Evolutionary conservation across 768 basidiomycete species (phyloP).

Genomic region (Boletus fagicola): DNA sequence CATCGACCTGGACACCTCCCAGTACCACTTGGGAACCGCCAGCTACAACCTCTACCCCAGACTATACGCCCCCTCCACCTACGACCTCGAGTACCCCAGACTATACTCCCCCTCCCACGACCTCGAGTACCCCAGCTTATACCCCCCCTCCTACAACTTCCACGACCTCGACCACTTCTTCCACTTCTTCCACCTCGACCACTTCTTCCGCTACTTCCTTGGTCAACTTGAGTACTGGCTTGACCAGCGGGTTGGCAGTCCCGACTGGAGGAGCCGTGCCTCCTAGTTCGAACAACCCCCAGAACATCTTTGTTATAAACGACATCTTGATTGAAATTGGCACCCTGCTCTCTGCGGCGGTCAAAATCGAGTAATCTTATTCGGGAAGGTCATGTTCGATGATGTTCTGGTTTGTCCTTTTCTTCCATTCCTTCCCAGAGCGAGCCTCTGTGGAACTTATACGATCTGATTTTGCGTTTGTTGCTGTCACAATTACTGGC

Average conservation of each 20-base stretch:
- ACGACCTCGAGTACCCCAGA: constrained; percentile 16
- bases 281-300: constrained; percentile 30
- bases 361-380: not conserved
- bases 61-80: constrained; percentile 14
- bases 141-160: constrained; percentile 25
- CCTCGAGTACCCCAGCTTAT: constrained; percentile 20
- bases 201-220: constrained; percentile 25
- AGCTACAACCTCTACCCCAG: constrained; percentile 23
- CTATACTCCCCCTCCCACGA: constrained; percentile 22
- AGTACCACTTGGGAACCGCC: constrained; percentile 23
- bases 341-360: constrained; percentile 5
- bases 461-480: not conserved
- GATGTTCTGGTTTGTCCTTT: not conserved
- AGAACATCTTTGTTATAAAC: constrained; percentile 37
- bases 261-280: constrained; percentile 27
- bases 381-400: not conserved
- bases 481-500: constrained; percentile 11
- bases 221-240: constrained; percentile 14
- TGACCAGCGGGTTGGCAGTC: constrained; percentile 26
- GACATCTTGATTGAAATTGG: constrained; percentile 38
- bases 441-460: not conserved
- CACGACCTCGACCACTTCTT: constrained; percentile 20
- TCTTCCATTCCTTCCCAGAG: constrained; percentile 6
- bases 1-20: constrained; percentile 13
- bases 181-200: constrained; percentile 11